These are phyloP conservation scores for Agrocybe praecox DNA, from an alignment of 768 basidiomycete species.

Conservation along the genomic window DNA sequence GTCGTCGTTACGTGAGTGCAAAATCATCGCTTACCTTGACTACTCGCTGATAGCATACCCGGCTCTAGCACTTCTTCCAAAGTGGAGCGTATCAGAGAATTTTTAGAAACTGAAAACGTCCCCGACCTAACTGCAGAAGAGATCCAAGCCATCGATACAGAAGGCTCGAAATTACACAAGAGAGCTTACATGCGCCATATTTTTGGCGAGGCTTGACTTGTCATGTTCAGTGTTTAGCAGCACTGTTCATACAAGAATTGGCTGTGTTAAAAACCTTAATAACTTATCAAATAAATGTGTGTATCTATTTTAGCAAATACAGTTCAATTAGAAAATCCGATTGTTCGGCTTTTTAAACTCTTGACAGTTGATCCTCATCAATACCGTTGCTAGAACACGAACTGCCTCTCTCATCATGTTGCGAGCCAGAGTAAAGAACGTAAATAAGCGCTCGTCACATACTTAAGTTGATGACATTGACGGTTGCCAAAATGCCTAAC, in stretches of 20 bases:
- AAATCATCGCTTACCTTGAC: not conserved
- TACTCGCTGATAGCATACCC: not conserved
- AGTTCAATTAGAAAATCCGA: too few species aligned
- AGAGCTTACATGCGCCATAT: slow-evolving; percentile 41
- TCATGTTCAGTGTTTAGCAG: not conserved
- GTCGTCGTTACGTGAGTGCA: slow-evolving; percentile 62
- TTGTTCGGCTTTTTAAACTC: too few species aligned
- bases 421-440: too few species aligned
- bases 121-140: slow-evolving; percentile 62
- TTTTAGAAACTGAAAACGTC: slow-evolving; percentile 37
- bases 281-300: too few species aligned
- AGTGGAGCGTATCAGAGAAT: slow-evolving; percentile 46
- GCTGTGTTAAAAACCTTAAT: too few species aligned
- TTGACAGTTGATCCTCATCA: too few species aligned
- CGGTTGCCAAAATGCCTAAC: too few species aligned
- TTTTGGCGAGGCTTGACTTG: slow-evolving; percentile 24
- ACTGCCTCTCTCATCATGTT: too few species aligned
- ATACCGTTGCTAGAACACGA: too few species aligned
- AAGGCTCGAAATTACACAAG: slow-evolving; percentile 49
- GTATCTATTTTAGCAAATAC: too few species aligned
- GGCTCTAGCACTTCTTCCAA: slow-evolving; percentile 52
- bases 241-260: not conserved
- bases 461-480: too few species aligned
- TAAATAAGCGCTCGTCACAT: too few species aligned
- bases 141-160: slow-evolving; percentile 60